A percentile compares a stretch with the other conserved stretches of the same genome.
These are phyloP conservation scores for Claviceps lovelessii DNA, from an alignment of 2,329 filamentous ascomycete genomes.

Conservation along the genomic window DNA sequence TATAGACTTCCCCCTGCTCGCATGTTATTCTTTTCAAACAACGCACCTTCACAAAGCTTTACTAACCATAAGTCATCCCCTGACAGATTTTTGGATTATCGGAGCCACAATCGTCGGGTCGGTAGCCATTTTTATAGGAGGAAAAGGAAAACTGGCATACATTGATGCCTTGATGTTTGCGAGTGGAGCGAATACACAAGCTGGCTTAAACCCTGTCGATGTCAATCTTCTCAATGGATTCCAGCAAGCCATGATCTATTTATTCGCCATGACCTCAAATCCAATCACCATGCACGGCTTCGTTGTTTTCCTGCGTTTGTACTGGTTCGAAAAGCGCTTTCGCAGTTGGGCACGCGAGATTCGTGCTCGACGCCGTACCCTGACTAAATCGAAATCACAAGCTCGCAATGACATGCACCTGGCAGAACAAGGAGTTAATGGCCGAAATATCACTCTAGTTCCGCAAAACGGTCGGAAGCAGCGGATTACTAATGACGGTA, in stretches of 20 bases:
- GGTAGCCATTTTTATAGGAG: conserved; percentile 54
- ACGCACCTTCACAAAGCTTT: not conserved
- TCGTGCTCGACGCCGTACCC: conserved; percentile 46
- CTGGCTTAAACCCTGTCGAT: conserved; percentile 72
- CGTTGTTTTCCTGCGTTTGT: conserved; percentile 83
- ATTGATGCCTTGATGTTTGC: conserved; percentile 83
- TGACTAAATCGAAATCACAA: conserved; percentile 47
- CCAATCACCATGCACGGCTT: conserved; percentile 73
- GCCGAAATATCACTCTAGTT: conserved; percentile 52
- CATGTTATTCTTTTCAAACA: not conserved
- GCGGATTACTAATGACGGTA: conserved; percentile 47
- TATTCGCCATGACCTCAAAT: conserved; percentile 60
- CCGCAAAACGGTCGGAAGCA: conserved; percentile 38
- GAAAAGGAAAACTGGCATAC: conserved; percentile 49
- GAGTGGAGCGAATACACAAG: conserved; percentile 78
- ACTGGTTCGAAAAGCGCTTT: conserved; percentile 97
- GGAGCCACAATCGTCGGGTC: conserved; percentile 59
- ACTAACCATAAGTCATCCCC: conserved; percentile 2
- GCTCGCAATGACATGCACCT: conserved; percentile 27
- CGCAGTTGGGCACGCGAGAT: conserved; percentile 68
- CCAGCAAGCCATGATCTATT: conserved; percentile 58
- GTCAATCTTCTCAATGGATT: conserved; percentile 54
- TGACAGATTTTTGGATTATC: conserved; percentile 65
- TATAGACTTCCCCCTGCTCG: not conserved
- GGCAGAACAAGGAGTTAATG: conserved; percentile 50